Percentiles rank a stretch among this genome's conserved stretches.
These are phyloP conservation scores for Lachnellula hyalina DNA, from an alignment of 2,329 filamentous ascomycete genomes.

Conservation along the genomic window DNA sequence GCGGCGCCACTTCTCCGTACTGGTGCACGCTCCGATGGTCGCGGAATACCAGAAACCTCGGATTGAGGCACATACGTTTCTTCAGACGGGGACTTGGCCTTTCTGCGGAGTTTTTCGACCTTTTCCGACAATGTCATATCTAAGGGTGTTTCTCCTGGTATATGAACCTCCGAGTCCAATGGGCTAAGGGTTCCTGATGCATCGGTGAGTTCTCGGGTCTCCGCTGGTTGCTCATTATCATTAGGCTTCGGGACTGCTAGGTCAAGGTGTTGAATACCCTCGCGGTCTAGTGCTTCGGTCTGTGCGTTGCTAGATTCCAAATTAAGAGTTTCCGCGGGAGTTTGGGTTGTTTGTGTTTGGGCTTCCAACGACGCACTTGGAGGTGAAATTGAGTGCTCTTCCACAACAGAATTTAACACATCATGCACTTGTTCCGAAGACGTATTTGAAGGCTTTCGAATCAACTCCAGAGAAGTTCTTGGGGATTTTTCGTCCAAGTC, in stretches of 20 bases:
- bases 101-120: conserved; percentile 26
- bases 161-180: conserved; percentile 2
- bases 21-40: conserved; percentile 26
- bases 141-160: conserved; percentile 6
- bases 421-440: conserved; percentile 59
- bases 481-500: conserved; percentile 42
- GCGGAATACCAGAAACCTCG: conserved; percentile 30
- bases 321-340: background rate
- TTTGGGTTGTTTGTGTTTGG: background rate
- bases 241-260: conserved; percentile 40
- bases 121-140: conserved; percentile 27
- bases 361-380: background rate
- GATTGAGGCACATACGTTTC: conserved; percentile 9
- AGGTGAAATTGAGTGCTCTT: conserved; percentile 32
- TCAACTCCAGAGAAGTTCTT: conserved; percentile 27
- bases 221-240: conserved; percentile 6
- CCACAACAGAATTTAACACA: conserved; percentile 59
- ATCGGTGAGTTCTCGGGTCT: conserved; percentile 10
- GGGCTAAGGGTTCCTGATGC: conserved; percentile 4
- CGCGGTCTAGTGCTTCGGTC: conserved; percentile 38
- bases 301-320: conserved; percentile 8
- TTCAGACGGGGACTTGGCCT: background rate
- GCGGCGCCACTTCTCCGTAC: conserved; percentile 21
- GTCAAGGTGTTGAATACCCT: conserved; percentile 57
- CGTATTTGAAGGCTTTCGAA: conserved; percentile 32